Evolutionary conservation across 2,329 filamentous ascomycete genomes (phyloP).

Genomic region (Pyrenochaeta sp.): DNA sequence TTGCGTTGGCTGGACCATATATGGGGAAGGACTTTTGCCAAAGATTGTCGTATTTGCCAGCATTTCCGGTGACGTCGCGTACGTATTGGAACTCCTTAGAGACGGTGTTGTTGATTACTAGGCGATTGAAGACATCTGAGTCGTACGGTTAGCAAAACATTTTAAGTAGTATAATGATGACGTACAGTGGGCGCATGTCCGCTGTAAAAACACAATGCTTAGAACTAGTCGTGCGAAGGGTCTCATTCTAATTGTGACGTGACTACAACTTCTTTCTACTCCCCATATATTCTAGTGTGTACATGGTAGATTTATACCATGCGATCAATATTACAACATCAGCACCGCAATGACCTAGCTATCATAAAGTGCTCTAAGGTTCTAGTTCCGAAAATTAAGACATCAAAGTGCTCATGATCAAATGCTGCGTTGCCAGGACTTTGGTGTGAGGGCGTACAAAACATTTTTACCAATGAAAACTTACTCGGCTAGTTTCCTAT

Average conservation of each 20-base stretch:
- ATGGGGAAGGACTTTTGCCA: slow-evolving; percentile 21
- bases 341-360: neutral
- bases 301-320: neutral
- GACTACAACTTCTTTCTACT: neutral
- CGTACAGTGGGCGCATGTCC: slow-evolving; percentile 5
- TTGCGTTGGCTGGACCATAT: slow-evolving; percentile 9
- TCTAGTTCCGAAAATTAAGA: slow-evolving; percentile 2
- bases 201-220: neutral
- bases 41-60: slow-evolving; percentile 3
- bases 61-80: slow-evolving; percentile 18
- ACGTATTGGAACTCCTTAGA: slow-evolving; percentile 29
- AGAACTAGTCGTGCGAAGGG: neutral
- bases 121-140: slow-evolving; percentile 23
- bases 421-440: slow-evolving; percentile 1
- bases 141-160: neutral
- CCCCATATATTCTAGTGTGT: neutral
- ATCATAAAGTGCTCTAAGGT: neutral
- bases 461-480: slow-evolving; percentile 3
- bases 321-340: too few relatives aligned
- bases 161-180: neutral
- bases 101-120: slow-evolving; percentile 28
- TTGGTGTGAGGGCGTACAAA: neutral
- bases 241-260: neutral
- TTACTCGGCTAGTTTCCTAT: neutral
- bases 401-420: slow-evolving; percentile 1